Evolutionary conservation across 805 yeast genomes (phyloP).

Genomic region (Ascoidea rubescens): DNA sequence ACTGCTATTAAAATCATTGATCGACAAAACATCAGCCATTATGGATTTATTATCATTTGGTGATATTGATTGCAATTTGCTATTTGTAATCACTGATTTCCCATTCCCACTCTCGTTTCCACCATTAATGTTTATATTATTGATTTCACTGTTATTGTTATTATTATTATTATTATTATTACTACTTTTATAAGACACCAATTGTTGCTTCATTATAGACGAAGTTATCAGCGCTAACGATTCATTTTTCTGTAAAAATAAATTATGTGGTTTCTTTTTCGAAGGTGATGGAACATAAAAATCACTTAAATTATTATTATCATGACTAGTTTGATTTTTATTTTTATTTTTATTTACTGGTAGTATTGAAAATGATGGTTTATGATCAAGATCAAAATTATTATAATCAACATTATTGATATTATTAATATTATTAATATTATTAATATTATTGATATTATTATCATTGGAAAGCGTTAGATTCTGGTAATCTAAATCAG

Average conservation of each 20-base stretch:
- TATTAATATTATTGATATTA: too few species aligned
- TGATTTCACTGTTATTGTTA: too few species aligned
- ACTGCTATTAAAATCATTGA: background rate
- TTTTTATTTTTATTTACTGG: too few species aligned
- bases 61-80: background rate
- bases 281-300: background rate
- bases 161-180: too few species aligned
- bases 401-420: background rate
- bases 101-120: background rate
- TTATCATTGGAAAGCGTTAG: too few species aligned
- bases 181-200: background rate
- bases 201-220: background rate
- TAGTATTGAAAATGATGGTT: background rate
- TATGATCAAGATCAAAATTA: too few species aligned
- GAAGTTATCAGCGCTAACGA: background rate
- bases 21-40: background rate
- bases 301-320: too few species aligned
- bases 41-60: background rate
- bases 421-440: too few species aligned
- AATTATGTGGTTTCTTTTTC: background rate
- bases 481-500: conserved; percentile 9
- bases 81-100: background rate
- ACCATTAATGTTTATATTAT: too few species aligned
- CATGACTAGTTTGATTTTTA: background rate
- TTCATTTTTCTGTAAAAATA: background rate